Conservation (phyloP, 2,329 filamentous ascomycete species). For the Ophiocordyceps polyrhachis-furcata region DNA sequence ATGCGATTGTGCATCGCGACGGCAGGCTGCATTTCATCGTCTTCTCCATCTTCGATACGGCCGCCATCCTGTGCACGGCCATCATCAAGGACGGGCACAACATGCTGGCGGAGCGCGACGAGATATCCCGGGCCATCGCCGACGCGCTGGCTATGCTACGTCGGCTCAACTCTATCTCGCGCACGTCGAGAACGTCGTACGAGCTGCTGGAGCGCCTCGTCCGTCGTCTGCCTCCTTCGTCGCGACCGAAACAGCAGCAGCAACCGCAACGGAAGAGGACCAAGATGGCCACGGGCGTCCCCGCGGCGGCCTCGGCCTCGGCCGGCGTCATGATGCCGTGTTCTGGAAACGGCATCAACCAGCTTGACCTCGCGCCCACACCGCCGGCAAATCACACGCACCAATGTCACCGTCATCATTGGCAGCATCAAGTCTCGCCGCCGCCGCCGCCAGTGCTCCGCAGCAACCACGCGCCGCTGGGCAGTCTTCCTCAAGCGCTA, state of each 20-base stretch:
- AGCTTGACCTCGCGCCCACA: not conserved
- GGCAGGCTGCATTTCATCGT: conserved; percentile 31
- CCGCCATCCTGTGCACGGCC: conserved; percentile 28
- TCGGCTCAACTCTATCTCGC: conserved; percentile 13
- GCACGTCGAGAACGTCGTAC: conserved; percentile 16
- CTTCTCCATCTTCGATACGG: conserved; percentile 31
- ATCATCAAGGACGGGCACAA: conserved; percentile 25
- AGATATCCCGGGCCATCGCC: conserved; percentile 19
- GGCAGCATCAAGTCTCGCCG: not conserved
- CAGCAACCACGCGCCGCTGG: not conserved
- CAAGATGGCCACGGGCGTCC: not conserved
- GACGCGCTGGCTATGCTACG: conserved; percentile 14
- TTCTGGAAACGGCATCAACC: not conserved
- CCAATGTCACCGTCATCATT: not conserved
- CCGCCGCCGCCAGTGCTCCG: not conserved
- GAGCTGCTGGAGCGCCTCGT: conserved; percentile 14
- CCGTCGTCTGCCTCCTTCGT: conserved; percentile 10
- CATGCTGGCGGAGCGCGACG: conserved; percentile 19
- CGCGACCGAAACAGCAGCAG: not conserved
- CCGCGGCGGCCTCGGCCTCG: not conserved
- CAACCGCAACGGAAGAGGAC: conserved; percentile 1
- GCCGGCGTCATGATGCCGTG: not conserved
- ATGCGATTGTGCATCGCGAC: conserved; percentile 23
- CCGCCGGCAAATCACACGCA: not conserved
- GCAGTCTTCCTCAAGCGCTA: not conserved